Evolutionary conservation across 192 early-diverging fungal species (phyloP).

Genomic region (Oehlia diaphana): DNA sequence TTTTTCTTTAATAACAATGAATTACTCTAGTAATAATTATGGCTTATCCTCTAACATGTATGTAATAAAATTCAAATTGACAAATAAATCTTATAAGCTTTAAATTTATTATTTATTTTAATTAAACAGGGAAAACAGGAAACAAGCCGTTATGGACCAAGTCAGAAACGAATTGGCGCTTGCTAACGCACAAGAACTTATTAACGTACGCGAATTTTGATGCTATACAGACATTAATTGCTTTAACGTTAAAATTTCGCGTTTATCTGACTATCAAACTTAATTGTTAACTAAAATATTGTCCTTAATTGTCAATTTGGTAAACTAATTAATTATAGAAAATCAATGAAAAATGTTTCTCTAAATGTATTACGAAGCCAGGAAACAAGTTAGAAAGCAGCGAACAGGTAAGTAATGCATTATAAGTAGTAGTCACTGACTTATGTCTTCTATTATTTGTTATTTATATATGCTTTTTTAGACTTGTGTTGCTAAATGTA

Average conservation of each 20-base stretch:
- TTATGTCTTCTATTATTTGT: background rate
- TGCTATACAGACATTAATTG: background rate
- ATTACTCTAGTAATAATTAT: background rate
- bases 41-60: background rate
- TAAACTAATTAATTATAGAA: slow-evolving; percentile 45
- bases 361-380: slow-evolving; percentile 77
- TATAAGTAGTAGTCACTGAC: background rate
- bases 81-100: background rate
- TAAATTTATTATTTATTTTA: background rate
- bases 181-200: slow-evolving; percentile 81
- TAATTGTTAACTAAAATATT: background rate
- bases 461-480: slow-evolving; percentile 23
- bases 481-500: slow-evolving; percentile 76
- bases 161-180: slow-evolving; percentile 76
- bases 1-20: background rate
- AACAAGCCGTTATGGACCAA: slow-evolving; percentile 76
- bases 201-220: slow-evolving; percentile 55
- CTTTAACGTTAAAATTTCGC: background rate
- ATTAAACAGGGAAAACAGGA: slow-evolving; percentile 47
- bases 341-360: slow-evolving; percentile 89
- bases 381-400: slow-evolving; percentile 63
- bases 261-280: background rate
- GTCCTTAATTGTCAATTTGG: background rate
- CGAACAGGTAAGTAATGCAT: slow-evolving; percentile 59
- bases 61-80: background rate